phyloP scores from a whole-genome alignment of 2,329 filamentous ascomycete genomes.

The Epichloe baconii region DNA sequence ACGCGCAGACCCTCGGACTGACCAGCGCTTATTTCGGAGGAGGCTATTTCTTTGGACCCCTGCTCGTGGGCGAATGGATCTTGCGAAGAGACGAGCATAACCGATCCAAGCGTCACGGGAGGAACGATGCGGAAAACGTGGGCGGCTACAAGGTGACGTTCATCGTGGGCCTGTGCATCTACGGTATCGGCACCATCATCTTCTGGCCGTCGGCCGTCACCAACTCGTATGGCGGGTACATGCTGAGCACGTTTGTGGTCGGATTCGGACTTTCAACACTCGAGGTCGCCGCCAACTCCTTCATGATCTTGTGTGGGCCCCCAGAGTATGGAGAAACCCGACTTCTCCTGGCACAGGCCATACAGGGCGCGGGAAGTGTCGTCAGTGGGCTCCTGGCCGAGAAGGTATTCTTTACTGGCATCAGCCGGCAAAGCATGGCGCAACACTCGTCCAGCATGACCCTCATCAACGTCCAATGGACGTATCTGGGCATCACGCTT shows the following conservation, averaged over 20 bases:
- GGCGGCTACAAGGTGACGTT: slow-evolving; percentile 70
- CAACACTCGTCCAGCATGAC: slow-evolving; percentile 25
- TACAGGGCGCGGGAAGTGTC: slow-evolving; percentile 64
- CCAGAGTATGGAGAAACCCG: slow-evolving; percentile 60
- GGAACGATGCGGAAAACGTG: slow-evolving; percentile 29
- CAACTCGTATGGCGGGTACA: slow-evolving; percentile 64
- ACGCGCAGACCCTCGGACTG: slow-evolving; percentile 51
- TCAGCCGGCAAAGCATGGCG: slow-evolving; percentile 24
- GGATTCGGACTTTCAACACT: slow-evolving; percentile 65
- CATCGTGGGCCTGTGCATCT: slow-evolving; percentile 62
- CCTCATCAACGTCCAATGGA: slow-evolving; percentile 69
- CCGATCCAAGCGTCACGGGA: slow-evolving; percentile 27
- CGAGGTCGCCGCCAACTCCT: slow-evolving; percentile 73
- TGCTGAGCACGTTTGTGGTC: slow-evolving; percentile 60
- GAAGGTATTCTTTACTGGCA: slow-evolving; percentile 56
- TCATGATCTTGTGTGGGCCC: slow-evolving; percentile 58
- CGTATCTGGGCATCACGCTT: slow-evolving; percentile 67
- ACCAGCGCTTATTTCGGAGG: slow-evolving; percentile 59
- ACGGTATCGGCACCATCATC: slow-evolving; percentile 66
- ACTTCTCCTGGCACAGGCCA: slow-evolving; percentile 60
- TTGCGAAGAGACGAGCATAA: slow-evolving; percentile 54
- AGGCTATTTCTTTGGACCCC: slow-evolving; percentile 55
- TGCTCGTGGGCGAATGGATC: slow-evolving; percentile 57
- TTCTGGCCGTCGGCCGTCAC: slow-evolving; percentile 74
- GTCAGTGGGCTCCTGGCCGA: slow-evolving; percentile 60